These are phyloP conservation scores for Teunomyces lycoperdinae DNA, from an alignment of 805 yeast genomes.

Conservation along the genomic window DNA sequence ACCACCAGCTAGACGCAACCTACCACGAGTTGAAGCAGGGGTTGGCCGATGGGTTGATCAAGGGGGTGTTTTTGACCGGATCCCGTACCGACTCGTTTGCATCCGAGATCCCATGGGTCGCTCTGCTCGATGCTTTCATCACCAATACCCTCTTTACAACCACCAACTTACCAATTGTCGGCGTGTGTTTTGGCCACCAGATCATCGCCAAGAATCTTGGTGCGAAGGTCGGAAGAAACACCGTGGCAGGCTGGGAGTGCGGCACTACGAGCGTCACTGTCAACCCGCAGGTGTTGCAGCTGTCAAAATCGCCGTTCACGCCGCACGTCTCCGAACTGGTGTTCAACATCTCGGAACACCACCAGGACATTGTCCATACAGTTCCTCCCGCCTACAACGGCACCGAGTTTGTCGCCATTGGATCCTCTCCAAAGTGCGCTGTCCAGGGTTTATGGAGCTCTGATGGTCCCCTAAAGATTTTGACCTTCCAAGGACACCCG, in stretches of 20 bases:
- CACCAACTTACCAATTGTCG: conserved; percentile 49
- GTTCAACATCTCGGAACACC: conserved; percentile 39
- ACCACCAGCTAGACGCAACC: conserved; percentile 10
- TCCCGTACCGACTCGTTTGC: conserved; percentile 48
- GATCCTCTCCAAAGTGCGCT: conserved; percentile 53
- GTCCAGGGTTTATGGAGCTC: conserved; percentile 62
- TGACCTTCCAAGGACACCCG: conserved; percentile 90
- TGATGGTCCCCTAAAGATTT: conserved; percentile 43
- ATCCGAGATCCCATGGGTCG: conserved; percentile 40
- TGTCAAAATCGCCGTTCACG: conserved; percentile 11
- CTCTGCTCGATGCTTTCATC: conserved; percentile 35
- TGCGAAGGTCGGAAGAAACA: conserved; percentile 51
- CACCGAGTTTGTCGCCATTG: conserved; percentile 36
- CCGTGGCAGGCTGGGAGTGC: conserved; percentile 65
- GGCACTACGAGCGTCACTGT: conserved; percentile 54
- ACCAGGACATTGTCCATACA: conserved; percentile 38
- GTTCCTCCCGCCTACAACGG: conserved; percentile 30
- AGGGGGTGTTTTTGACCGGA: conserved; percentile 52
- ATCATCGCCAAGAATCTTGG: conserved; percentile 67
- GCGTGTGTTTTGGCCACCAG: conserved; percentile 90
- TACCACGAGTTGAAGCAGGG: conserved; percentile 19
- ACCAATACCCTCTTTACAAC: conserved; percentile 11
- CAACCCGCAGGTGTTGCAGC: conserved; percentile 35
- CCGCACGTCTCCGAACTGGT: conserved; percentile 35
- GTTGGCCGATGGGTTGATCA: conserved; percentile 24